phyloP scores from a whole-genome alignment of 441 rosid species.

The Pelargonium citronellum region DNA sequence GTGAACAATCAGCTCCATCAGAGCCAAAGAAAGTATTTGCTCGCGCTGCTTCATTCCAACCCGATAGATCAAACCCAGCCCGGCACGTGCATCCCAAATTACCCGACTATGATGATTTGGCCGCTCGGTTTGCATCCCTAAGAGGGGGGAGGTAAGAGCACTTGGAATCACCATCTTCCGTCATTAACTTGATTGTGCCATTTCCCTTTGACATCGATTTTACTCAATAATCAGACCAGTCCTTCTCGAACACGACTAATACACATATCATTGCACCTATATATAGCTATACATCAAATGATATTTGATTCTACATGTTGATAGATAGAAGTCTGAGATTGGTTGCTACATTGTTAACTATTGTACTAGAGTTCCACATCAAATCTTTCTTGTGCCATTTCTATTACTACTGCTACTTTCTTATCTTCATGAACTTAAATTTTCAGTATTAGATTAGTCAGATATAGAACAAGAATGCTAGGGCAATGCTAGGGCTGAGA shows the following conservation, averaged over 20 bases:
- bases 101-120: conserved; percentile 83
- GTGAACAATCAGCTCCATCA: conserved; percentile 38
- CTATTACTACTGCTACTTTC: not conserved
- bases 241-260: not conserved
- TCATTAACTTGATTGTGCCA: not conserved
- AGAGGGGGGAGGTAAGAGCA: conserved; percentile 49
- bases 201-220: not conserved
- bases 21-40: conserved; percentile 37
- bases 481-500: too few species aligned
- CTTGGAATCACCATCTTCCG: too few species aligned
- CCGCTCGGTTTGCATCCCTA: conserved; percentile 79
- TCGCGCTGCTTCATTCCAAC: conserved; percentile 73
- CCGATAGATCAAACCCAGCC: conserved; percentile 48
- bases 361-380: conserved; percentile 1
- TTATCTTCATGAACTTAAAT: too few species aligned
- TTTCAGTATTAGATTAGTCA: too few species aligned
- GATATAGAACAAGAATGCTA: too few species aligned
- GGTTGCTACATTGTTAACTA: not conserved
- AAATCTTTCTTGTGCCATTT: not conserved
- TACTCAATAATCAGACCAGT: not conserved
- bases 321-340: not conserved
- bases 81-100: conserved; percentile 89
- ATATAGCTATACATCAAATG: not conserved
- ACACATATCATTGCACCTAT: conserved; percentile 5
- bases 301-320: not conserved